phyloP scores from a whole-genome alignment of 176 grass and related monocot genomes.

The Paspalum notatum region DNA sequence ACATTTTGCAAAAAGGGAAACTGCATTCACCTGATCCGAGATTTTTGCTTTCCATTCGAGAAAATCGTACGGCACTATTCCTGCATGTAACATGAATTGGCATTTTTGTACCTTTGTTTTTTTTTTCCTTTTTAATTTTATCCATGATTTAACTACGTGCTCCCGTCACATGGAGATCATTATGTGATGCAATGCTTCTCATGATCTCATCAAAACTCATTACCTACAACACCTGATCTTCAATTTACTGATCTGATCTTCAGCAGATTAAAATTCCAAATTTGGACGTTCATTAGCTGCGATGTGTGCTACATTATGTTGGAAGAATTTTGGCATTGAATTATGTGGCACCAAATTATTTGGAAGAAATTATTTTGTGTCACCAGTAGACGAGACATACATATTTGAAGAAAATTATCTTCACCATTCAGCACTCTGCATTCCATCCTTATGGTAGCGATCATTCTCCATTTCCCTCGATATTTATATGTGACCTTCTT shows the following conservation, averaged over 20 bases:
- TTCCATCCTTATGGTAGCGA: not conserved
- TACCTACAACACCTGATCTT: not conserved
- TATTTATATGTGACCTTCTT: constrained; percentile 25
- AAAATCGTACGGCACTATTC: not conserved
- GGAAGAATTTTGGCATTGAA: not conserved
- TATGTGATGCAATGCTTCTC: not conserved
- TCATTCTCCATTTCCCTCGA: constrained; percentile 1
- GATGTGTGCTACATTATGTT: not conserved
- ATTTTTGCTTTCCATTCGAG: not conserved
- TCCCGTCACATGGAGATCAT: not conserved
- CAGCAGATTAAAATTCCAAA: not conserved
- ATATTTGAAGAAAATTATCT: not conserved
- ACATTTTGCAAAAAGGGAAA: not conserved
- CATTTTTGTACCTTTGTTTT: not conserved
- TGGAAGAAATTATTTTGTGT: not conserved
- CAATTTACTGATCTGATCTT: not conserved
- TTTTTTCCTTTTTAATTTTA: not conserved
- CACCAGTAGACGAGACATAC: constrained; percentile 3
- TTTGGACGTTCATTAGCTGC: not conserved
- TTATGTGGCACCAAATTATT: not conserved
- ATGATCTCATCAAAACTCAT: not conserved
- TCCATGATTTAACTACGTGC: not conserved
- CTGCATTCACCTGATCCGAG: too few species aligned
- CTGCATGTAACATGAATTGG: not conserved
- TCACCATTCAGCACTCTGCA: not conserved